Evolutionary conservation across 305 asterid genomes (phyloP).

Genomic region (Euphrasia arctica): DNA sequence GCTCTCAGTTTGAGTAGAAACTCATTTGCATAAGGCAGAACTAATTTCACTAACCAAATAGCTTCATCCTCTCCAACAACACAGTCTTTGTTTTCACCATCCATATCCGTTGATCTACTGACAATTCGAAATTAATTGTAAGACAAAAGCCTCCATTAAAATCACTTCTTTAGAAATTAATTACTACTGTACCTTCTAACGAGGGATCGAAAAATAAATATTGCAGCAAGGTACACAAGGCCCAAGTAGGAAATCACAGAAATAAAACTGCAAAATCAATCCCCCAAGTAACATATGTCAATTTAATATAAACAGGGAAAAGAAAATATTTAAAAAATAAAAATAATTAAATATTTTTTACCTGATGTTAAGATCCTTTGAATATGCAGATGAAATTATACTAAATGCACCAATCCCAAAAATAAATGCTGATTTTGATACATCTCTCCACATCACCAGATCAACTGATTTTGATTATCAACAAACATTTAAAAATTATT

Average conservation of each 20-base stretch:
- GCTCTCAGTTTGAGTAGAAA: conserved; percentile 68
- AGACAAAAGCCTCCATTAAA: not conserved
- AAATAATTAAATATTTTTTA: conserved; percentile 9
- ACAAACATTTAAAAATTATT: not conserved
- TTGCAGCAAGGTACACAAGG: conserved; percentile 59
- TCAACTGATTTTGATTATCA: conserved; percentile 43
- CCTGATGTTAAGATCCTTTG: conserved; percentile 80
- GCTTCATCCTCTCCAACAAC: conserved; percentile 89
- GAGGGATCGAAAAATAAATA: conserved; percentile 54
- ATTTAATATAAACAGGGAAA: not conserved
- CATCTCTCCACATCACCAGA: conserved; percentile 85
- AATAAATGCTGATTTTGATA: conserved; percentile 73
- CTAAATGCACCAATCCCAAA: conserved; percentile 85
- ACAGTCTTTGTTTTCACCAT: conserved; percentile 36
- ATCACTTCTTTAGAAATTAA: not conserved
- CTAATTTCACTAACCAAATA: conserved; percentile 53
- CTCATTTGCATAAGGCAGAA: conserved; percentile 73
- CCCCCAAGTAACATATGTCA: not conserved
- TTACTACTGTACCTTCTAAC: conserved; percentile 37
- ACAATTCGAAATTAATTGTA: conserved; percentile 16
- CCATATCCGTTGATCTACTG: conserved; percentile 29
- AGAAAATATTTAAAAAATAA: not conserved
- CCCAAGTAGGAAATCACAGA: conserved; percentile 61
- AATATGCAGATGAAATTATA: conserved; percentile 72
- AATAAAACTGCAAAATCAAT: conserved; percentile 49